These are phyloP conservation scores for Leccinum subtestaceum DNA, from an alignment of 768 basidiomycete species.

Conservation along the genomic window DNA sequence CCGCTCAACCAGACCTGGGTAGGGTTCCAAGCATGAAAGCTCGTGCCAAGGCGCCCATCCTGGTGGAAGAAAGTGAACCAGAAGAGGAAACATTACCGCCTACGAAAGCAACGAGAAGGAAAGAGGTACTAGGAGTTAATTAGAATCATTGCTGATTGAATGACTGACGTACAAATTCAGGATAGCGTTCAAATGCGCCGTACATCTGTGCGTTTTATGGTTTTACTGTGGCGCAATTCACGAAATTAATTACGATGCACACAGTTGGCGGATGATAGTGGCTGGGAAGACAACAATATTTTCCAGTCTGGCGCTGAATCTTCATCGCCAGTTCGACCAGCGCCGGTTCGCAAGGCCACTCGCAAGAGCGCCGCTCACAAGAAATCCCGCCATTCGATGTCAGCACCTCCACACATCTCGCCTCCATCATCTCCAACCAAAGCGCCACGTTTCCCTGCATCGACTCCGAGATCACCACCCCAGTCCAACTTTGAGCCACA, in stretches of 20 bases:
- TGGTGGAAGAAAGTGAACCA: conserved; percentile 76
- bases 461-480: conserved; percentile 42
- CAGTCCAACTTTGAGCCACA: conserved; percentile 57
- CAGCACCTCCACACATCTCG: conserved; percentile 60
- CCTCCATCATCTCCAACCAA: conserved; percentile 43
- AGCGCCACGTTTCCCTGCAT: conserved; percentile 21
- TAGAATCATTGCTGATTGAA: background rate
- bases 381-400: conserved; percentile 67
- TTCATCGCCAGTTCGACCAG: conserved; percentile 71
- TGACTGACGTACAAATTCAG: conserved; percentile 35
- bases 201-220: conserved; percentile 44
- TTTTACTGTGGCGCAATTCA: conserved; percentile 9
- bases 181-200: conserved; percentile 54
- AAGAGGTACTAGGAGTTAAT: conserved; percentile 42
- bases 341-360: conserved; percentile 48
- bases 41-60: conserved; percentile 39
- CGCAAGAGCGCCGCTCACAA: conserved; percentile 39
- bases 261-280: conserved; percentile 61
- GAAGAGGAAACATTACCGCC: conserved; percentile 58
- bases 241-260: conserved; percentile 1
- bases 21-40: conserved; percentile 40
- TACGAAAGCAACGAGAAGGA: conserved; percentile 61
- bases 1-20: conserved; percentile 69
- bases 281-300: conserved; percentile 89
- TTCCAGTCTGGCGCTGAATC: conserved; percentile 90